Conservation (phyloP, 305 asterid species). For the Fraxinus albicans region DNA sequence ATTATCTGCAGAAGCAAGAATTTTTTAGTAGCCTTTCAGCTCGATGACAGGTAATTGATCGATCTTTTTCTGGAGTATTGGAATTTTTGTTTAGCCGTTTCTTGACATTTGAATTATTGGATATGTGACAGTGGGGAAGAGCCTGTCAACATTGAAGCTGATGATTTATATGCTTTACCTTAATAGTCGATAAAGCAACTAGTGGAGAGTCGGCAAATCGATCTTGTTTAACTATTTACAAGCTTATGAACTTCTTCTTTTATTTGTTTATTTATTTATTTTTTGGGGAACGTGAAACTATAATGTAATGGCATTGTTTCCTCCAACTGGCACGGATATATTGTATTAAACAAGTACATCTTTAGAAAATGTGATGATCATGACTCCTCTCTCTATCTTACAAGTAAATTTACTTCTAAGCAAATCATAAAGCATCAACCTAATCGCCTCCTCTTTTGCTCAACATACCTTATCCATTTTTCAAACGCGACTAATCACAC, state of each 20-base stretch:
- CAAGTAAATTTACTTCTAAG: no score
- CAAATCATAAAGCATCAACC: no score
- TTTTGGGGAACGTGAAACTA: background rate
- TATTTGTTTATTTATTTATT: no score
- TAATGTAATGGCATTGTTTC: background rate
- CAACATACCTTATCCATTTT: no score
- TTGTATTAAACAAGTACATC: no score
- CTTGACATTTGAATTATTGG: constrained; percentile 12
- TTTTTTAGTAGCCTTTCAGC: constrained; percentile 70
- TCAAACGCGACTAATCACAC: no score
- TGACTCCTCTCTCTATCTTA: no score
- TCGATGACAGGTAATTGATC: constrained; percentile 55
- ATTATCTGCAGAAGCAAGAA: constrained; percentile 84
- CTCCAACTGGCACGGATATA: background rate
- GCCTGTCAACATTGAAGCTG: constrained; percentile 67
- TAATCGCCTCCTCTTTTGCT: no score
- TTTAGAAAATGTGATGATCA: no score
- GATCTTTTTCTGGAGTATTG: background rate
- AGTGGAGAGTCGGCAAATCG: constrained; percentile 73
- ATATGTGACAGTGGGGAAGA: constrained; percentile 56
- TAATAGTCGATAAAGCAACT: constrained; percentile 83
- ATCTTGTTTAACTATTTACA: constrained; percentile 47
- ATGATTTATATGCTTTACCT: constrained; percentile 76
- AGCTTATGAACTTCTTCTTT: background rate
- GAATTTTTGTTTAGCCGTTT: constrained; percentile 1